Conservation (phyloP, 176 grass and related monocot species). For the Oryza rufipogon region DNA sequence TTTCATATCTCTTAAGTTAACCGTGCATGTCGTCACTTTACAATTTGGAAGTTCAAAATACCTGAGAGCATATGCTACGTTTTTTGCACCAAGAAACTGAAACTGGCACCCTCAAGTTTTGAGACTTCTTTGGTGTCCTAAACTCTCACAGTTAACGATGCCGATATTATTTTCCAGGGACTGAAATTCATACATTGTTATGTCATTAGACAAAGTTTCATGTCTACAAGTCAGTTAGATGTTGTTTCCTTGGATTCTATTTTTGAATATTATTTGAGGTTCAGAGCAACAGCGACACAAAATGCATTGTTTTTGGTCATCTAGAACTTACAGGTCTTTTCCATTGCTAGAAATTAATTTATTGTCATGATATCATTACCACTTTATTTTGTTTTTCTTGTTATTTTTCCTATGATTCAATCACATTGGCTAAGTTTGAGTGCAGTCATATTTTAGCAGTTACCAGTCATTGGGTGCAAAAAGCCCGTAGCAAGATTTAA, state of each 20-base stretch:
- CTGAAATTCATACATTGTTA: neutral
- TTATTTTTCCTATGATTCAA: neutral
- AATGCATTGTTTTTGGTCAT: neutral
- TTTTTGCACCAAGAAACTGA: too few relatives aligned
- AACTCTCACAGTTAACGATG: neutral
- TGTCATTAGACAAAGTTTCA: neutral
- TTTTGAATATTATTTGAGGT: neutral
- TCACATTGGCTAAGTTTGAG: neutral
- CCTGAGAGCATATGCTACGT: too few relatives aligned
- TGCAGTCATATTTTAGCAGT: neutral
- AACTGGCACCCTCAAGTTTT: too few relatives aligned
- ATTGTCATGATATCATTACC: neutral
- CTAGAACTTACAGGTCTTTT: neutral
- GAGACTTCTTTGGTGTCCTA: too few relatives aligned
- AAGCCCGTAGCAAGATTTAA: neutral
- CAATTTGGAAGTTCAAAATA: too few relatives aligned
- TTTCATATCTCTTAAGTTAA: too few relatives aligned
- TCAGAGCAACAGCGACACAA: neutral
- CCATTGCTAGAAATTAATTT: neutral
- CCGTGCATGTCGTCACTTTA: too few relatives aligned
- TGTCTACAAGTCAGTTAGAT: neutral
- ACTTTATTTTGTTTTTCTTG: neutral
- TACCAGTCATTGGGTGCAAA: neutral
- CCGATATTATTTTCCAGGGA: neutral
- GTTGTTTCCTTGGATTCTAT: conserved; percentile 19